These are phyloP conservation scores for Hypoxylon fuscum DNA, from an alignment of 495 filamentous ascomycete genomes.

Conservation along the genomic window DNA sequence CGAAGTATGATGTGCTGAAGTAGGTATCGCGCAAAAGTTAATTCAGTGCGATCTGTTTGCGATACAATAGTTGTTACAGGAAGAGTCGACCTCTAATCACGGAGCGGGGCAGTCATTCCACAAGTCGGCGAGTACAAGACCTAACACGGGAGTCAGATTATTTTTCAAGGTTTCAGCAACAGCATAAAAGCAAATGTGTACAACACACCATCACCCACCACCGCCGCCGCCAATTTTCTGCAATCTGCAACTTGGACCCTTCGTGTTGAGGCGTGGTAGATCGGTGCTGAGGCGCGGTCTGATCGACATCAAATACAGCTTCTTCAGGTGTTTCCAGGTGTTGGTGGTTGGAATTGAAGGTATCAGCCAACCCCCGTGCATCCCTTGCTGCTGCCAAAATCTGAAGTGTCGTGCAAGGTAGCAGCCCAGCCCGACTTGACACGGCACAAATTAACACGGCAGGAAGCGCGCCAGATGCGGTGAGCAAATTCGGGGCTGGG, in stretches of 20 bases:
- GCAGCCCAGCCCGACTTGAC: no score
- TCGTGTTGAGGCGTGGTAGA: no score
- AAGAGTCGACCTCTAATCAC: slow-evolving; percentile 9
- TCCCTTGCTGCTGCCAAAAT: slow-evolving; percentile 24
- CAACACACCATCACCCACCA: neutral
- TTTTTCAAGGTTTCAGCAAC: slow-evolving; percentile 16
- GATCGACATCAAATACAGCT: slow-evolving; percentile 12
- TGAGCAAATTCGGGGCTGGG: no score
- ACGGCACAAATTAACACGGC: no score
- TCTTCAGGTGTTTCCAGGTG: neutral
- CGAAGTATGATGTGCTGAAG: neutral
- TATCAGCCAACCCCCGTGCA: neutral
- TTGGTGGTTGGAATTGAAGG: neutral
- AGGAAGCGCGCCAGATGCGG: no score
- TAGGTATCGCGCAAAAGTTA: no score
- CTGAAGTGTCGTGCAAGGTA: no score
- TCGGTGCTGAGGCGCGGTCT: slow-evolving; percentile 1
- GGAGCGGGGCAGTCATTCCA: slow-evolving; percentile 29
- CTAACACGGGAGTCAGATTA: slow-evolving; percentile 9
- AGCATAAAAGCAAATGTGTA: neutral
- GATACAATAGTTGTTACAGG: slow-evolving; percentile 1
- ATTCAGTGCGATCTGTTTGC: no score
- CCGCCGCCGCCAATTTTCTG: no score
- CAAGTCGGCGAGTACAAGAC: slow-evolving; percentile 26
- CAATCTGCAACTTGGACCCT: no score